phyloP scores from a whole-genome alignment of 768 basidiomycete species.

The Butyriboletus loyo region DNA sequence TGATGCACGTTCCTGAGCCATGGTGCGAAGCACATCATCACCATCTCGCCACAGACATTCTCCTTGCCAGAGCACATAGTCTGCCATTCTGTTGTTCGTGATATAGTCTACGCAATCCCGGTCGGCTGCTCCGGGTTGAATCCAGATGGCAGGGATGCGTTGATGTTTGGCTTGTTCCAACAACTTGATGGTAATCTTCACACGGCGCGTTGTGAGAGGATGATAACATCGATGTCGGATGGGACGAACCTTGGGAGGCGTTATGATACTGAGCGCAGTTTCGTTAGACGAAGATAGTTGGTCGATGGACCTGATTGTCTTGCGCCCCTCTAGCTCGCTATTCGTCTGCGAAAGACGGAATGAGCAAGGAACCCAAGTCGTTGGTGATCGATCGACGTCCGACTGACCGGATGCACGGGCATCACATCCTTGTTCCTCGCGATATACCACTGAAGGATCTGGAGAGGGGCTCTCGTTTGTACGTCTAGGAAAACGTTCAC shows the following conservation, averaged over 20 bases:
- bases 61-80: slow-evolving; percentile 76
- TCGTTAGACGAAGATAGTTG: slow-evolving; percentile 57
- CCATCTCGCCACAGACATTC: slow-evolving; percentile 82
- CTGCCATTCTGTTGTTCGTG: slow-evolving; percentile 57
- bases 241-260: slow-evolving; percentile 59
- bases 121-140: slow-evolving; percentile 87
- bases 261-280: slow-evolving; percentile 78
- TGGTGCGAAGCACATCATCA: slow-evolving; percentile 44
- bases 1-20: slow-evolving; percentile 21
- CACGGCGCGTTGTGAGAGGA: background rate
- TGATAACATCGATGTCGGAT: background rate
- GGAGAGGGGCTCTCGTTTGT: slow-evolving; percentile 1
- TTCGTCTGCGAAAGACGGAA: slow-evolving; percentile 52
- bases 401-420: slow-evolving; percentile 70
- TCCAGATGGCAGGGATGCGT: slow-evolving; percentile 78
- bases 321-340: slow-evolving; percentile 61
- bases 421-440: slow-evolving; percentile 54
- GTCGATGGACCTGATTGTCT: slow-evolving; percentile 51
- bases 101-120: slow-evolving; percentile 61
- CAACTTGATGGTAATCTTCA: slow-evolving; percentile 65
- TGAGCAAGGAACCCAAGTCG: background rate
- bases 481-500: background rate
- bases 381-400: background rate
- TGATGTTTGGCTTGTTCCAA: slow-evolving; percentile 66
- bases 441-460: slow-evolving; percentile 82